phyloP scores from a whole-genome alignment of 176 grass and related monocot species.

The Luzula sylvatica region DNA sequence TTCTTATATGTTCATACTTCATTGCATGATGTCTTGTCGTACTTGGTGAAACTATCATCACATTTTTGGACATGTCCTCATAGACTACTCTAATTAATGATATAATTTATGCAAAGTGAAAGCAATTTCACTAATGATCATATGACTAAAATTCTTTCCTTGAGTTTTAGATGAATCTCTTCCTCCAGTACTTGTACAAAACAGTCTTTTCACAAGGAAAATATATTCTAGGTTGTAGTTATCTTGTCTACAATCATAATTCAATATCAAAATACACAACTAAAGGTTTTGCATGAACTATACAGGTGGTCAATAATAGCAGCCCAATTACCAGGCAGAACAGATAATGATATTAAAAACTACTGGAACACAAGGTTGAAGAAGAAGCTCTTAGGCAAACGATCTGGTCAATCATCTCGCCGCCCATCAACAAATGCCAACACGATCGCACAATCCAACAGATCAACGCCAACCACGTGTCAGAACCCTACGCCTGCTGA shows the following conservation, averaged over 20 bases:
- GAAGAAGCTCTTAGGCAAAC: slow-evolving; percentile 93
- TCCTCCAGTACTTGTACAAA: too few relatives aligned
- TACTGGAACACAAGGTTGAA: slow-evolving; percentile 99
- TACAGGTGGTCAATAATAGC: slow-evolving; percentile 97
- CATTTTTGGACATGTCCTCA: too few relatives aligned
- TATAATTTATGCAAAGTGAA: too few relatives aligned
- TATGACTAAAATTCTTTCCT: too few relatives aligned
- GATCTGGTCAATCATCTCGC: slow-evolving; percentile 24
- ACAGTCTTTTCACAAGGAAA: not conserved
- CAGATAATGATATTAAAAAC: slow-evolving; percentile 99
- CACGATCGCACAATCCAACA: slow-evolving; percentile 15
- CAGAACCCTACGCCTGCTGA: slow-evolving; percentile 6
- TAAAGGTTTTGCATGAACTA: slow-evolving; percentile 1
- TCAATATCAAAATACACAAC: not conserved
- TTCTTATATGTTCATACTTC: too few relatives aligned
- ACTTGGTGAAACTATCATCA: too few relatives aligned
- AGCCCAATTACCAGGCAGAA: slow-evolving; percentile 83
- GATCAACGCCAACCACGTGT: not conserved
- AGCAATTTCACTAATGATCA: too few relatives aligned
- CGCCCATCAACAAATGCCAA: slow-evolving; percentile 26
- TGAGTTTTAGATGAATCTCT: too few relatives aligned
- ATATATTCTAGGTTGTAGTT: too few relatives aligned
- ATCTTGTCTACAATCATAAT: not conserved
- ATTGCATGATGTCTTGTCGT: too few relatives aligned
- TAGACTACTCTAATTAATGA: too few relatives aligned